Conservation (phyloP, 1,284 basidiomycete species). For the Cryptococcus jaspeensis region DNA sequence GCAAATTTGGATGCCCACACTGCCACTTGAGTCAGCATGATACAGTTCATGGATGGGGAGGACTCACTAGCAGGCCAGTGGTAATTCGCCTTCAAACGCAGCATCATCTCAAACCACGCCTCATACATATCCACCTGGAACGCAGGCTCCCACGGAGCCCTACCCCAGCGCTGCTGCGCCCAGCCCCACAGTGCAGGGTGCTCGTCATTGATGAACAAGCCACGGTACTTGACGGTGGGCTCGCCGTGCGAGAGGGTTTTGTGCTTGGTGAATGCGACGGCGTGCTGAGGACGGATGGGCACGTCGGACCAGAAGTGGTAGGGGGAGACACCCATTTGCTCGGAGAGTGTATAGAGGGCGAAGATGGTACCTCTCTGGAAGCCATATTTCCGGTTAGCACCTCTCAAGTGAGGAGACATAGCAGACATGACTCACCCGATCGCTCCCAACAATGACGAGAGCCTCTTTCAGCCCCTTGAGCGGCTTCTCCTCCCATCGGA, state of each 20-base stretch:
- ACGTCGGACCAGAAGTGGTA: conserved; percentile 62
- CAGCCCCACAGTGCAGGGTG: conserved; percentile 61
- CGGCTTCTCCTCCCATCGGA: conserved; percentile 59
- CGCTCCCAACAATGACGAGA: conserved; percentile 65
- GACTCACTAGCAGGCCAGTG: conserved; percentile 56
- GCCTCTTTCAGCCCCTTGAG: conserved; percentile 62
- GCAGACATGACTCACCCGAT: conserved; percentile 52
- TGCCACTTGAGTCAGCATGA: conserved; percentile 1
- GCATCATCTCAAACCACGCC: conserved; percentile 60
- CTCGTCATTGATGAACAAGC: conserved; percentile 63
- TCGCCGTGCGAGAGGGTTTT: conserved; percentile 62
- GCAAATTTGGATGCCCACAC: conserved; percentile 60
- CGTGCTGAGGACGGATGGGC: conserved; percentile 57
- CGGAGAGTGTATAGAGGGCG: conserved; percentile 67
- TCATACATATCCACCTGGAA: conserved; percentile 59
- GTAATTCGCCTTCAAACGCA: conserved; percentile 68
- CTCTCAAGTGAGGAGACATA: background rate
- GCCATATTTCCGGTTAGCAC: background rate
- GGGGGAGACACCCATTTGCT: conserved; percentile 61
- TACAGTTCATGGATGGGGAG: background rate
- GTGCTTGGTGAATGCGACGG: conserved; percentile 57
- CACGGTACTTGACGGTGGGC: conserved; percentile 69
- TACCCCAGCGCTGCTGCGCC: conserved; percentile 53
- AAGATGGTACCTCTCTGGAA: conserved; percentile 59
- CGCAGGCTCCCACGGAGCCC: conserved; percentile 22